A percentile compares a stretch with the other conserved stretches of the same genome.
phyloP scores from a whole-genome alignment of 441 rosid genomes.

The Euphorbia corollata region DNA sequence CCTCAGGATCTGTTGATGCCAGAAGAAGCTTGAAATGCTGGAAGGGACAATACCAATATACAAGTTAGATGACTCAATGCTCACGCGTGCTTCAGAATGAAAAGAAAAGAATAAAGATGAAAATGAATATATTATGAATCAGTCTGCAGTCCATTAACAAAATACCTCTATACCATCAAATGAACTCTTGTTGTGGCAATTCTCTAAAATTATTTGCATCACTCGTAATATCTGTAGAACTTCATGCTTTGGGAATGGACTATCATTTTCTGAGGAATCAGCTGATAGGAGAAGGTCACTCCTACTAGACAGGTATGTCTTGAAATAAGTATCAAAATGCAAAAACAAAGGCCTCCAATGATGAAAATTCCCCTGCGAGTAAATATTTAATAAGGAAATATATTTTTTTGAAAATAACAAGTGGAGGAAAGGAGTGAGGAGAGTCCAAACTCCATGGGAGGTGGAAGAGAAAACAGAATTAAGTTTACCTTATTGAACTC shows the following conservation, averaged over 20 bases:
- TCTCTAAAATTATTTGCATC: conserved; percentile 88
- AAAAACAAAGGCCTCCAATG: conserved; percentile 97
- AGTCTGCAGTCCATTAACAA: conserved; percentile 10
- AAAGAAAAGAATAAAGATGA: neutral
- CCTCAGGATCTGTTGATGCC: conserved; percentile 92
- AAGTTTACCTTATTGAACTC: conserved; percentile 74
- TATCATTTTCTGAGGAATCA: conserved; percentile 56
- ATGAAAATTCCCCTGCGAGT: conserved; percentile 84
- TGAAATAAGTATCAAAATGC: conserved; percentile 89
- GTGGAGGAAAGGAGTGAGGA: neutral
- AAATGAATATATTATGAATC: neutral
- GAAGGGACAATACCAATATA: conserved; percentile 23
- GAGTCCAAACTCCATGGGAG: neutral
- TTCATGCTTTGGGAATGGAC: conserved; percentile 71
- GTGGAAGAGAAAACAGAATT: neutral
- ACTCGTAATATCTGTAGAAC: conserved; percentile 83
- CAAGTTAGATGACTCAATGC: conserved; percentile 19
- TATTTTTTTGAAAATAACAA: neutral
- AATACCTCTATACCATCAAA: conserved; percentile 94
- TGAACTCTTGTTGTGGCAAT: conserved; percentile 83
- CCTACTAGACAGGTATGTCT: conserved; percentile 69
- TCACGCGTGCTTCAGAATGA: conserved; percentile 4
- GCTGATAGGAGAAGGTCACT: conserved; percentile 77
- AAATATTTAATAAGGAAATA: conserved; percentile 25
- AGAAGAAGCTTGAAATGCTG: conserved; percentile 96